phyloP scores from a whole-genome alignment of 2,329 filamentous ascomycete genomes.

The Epichloe aotearoae region DNA sequence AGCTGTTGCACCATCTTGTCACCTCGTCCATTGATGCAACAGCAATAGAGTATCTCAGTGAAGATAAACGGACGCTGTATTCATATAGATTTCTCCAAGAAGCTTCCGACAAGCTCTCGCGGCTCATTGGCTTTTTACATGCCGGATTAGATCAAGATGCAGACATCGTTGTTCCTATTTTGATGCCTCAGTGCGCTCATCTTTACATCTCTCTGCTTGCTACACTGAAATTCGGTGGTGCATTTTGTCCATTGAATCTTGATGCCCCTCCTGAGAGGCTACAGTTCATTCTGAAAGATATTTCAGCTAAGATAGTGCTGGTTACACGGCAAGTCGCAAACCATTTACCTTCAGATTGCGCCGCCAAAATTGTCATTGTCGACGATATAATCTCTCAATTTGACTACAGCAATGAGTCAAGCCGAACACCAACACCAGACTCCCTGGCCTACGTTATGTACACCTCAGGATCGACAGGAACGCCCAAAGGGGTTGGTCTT shows the following conservation, averaged over 20 bases:
- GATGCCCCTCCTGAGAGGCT: slow-evolving; percentile 68
- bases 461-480: slow-evolving; percentile 80
- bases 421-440: slow-evolving; percentile 14
- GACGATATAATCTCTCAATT: slow-evolving; percentile 5
- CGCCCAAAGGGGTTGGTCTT: slow-evolving; percentile 75
- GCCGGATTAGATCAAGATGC: slow-evolving; percentile 2
- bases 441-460: slow-evolving; percentile 82
- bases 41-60: slow-evolving; percentile 21
- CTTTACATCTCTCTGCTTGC: slow-evolving; percentile 69
- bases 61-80: slow-evolving; percentile 23
- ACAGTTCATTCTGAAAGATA: slow-evolving; percentile 68
- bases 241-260: slow-evolving; percentile 73
- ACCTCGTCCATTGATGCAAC: slow-evolving; percentile 15
- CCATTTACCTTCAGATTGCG: slow-evolving; percentile 22
- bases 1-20: slow-evolving; percentile 47
- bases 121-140: slow-evolving; percentile 24
- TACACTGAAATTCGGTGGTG: slow-evolving; percentile 66
- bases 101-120: slow-evolving; percentile 42
- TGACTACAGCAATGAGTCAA: background rate
- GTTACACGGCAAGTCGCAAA: slow-evolving; percentile 38
- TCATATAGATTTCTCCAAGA: slow-evolving; percentile 52
- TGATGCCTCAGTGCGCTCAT: slow-evolving; percentile 62
- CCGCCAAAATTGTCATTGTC: slow-evolving; percentile 24
- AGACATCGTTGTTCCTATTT: slow-evolving; percentile 54
- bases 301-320: slow-evolving; percentile 55